These are phyloP conservation scores for Wolfiporia cocos DNA, from an alignment of 1,284 basidiomycete species.

Conservation along the genomic window DNA sequence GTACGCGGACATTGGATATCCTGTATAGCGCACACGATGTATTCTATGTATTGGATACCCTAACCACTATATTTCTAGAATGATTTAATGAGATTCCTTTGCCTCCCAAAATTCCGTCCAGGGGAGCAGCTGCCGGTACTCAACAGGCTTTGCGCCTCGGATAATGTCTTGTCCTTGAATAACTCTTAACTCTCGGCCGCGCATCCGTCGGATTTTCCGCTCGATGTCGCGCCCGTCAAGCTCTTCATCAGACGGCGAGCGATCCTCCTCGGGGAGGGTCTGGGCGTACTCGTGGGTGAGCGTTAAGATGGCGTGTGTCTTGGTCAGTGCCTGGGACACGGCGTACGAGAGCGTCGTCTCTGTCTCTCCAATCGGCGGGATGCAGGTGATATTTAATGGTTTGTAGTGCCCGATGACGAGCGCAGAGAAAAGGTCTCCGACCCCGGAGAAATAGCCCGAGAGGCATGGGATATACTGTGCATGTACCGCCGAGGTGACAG, in stretches of 20 bases:
- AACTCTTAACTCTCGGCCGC: slow-evolving; percentile 75
- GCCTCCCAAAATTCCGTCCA: slow-evolving; percentile 37
- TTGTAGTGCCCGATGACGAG: slow-evolving; percentile 82
- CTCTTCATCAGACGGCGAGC: slow-evolving; percentile 66
- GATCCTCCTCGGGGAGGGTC: slow-evolving; percentile 50
- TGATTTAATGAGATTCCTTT: too few relatives aligned
- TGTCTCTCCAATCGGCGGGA: slow-evolving; percentile 15
- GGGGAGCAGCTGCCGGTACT: slow-evolving; percentile 26
- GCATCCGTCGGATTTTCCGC: slow-evolving; percentile 66
- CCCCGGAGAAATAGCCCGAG: slow-evolving; percentile 92
- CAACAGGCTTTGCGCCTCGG: slow-evolving; percentile 22
- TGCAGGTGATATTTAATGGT: slow-evolving; percentile 14
- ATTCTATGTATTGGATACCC: too few relatives aligned
- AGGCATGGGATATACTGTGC: slow-evolving; percentile 75
- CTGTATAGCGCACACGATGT: too few relatives aligned
- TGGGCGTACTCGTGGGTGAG: slow-evolving; percentile 60
- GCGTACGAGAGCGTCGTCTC: slow-evolving; percentile 48
- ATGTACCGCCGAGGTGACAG: slow-evolving; percentile 43
- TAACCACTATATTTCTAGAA: too few relatives aligned
- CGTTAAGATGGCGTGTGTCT: slow-evolving; percentile 81
- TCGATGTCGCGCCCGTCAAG: slow-evolving; percentile 59
- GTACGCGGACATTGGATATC: too few relatives aligned
- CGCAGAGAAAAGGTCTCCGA: slow-evolving; percentile 96
- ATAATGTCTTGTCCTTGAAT: slow-evolving; percentile 69
- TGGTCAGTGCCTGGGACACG: slow-evolving; percentile 68